These are phyloP conservation scores for Acrocalymma vagum DNA, from an alignment of 2,329 filamentous ascomycete genomes.

Conservation along the genomic window DNA sequence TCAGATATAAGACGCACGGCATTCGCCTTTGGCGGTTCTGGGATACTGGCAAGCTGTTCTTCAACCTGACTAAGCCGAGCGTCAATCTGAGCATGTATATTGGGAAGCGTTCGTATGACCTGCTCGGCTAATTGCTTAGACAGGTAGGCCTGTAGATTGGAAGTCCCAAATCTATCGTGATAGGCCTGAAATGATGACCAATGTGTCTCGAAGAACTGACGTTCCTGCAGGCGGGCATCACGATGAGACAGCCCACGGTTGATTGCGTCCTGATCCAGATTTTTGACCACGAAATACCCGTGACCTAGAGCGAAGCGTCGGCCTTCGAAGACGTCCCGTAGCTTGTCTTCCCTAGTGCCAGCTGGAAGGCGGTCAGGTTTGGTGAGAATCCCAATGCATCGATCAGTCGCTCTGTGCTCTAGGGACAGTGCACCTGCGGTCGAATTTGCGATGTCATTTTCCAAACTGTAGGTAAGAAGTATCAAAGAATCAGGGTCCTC, in stretches of 20 bases:
- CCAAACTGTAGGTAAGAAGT: slow-evolving; percentile 80
- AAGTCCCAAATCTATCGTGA: slow-evolving; percentile 60
- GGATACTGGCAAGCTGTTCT: slow-evolving; percentile 64
- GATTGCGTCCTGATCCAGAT: slow-evolving; percentile 63
- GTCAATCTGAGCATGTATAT: slow-evolving; percentile 55
- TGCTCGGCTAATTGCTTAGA: slow-evolving; percentile 59
- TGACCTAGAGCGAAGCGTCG: slow-evolving; percentile 70
- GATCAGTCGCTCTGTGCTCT: slow-evolving; percentile 48
- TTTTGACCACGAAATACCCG: slow-evolving; percentile 82
- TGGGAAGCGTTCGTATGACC: slow-evolving; percentile 50
- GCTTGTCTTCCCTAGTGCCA: slow-evolving; percentile 60
- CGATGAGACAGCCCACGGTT: slow-evolving; percentile 53
- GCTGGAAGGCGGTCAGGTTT: slow-evolving; percentile 78
- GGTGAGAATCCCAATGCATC: slow-evolving; percentile 71
- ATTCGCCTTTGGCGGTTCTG: slow-evolving; percentile 71
- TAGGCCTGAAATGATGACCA: slow-evolving; percentile 58
- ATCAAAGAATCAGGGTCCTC: slow-evolving; percentile 75
- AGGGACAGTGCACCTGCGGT: slow-evolving; percentile 69
- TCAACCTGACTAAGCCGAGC: slow-evolving; percentile 62
- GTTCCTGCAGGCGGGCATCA: slow-evolving; percentile 59
- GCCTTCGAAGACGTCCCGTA: slow-evolving; percentile 70
- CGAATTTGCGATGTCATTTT: slow-evolving; percentile 78
- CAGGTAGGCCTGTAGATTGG: slow-evolving; percentile 57
- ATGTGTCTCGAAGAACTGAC: slow-evolving; percentile 56
- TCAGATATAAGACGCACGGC: slow-evolving; percentile 71